Conservation (phyloP, 352 stramenopile species). For the Pythium vanterpoolii region DNA sequence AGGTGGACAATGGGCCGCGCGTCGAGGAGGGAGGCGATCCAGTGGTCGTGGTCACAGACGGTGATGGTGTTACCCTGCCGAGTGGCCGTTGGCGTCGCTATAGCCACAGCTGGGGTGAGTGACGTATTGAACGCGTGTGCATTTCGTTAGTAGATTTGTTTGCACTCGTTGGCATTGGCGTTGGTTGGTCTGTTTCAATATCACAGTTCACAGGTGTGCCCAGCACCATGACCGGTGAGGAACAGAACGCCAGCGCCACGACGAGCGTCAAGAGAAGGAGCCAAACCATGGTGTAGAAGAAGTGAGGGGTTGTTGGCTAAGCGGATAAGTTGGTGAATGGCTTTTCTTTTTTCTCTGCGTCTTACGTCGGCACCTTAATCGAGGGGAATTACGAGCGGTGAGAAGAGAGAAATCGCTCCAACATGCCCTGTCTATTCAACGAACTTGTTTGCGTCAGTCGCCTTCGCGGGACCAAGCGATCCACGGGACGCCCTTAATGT, state of each 20-base stretch:
- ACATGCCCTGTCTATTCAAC: no score
- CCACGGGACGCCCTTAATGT: not conserved
- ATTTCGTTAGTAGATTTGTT: not conserved
- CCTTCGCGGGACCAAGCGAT: no score
- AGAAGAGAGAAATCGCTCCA: no score
- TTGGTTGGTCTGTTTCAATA: not conserved
- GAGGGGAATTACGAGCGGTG: no score
- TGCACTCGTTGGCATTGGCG: not conserved
- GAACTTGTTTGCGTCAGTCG: not conserved
- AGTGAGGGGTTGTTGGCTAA: not conserved
- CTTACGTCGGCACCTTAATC: no score
- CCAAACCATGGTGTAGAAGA: not conserved
- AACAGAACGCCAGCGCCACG: not conserved
- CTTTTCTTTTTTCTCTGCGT: no score
- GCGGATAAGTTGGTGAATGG: not conserved
- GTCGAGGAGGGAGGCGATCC: no score
- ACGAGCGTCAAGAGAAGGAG: slow-evolving; percentile 2
- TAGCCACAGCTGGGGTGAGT: not conserved
- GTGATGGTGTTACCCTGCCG: not conserved
- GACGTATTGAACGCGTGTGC: not conserved
- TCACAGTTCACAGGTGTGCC: not conserved
- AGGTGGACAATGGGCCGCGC: not conserved
- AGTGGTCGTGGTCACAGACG: not conserved
- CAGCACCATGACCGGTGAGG: not conserved
- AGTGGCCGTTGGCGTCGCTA: no score